Evolutionary conservation across 2,329 filamentous ascomycete genomes (phyloP), one percentile per base, ranked within the genome.

Genomic region (Arachnomyces sp.): DNA sequence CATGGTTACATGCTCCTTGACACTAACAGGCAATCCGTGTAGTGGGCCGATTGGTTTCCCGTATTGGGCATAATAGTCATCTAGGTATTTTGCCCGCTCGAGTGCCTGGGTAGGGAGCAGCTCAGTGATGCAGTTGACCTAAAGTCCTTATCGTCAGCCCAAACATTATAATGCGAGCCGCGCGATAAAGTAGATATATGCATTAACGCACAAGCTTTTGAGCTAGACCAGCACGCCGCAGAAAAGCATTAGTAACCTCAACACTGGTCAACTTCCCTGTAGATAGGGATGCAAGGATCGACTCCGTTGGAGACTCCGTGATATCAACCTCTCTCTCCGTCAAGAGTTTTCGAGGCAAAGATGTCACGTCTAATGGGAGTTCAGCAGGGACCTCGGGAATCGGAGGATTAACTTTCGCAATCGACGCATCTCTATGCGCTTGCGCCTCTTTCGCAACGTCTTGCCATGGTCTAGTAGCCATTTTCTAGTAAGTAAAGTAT

Each of bases 191-290:
- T 9, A 15, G 15, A n/a, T 63, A 51, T 7, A 68, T 53, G 13
- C 56, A 49, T 44, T 67, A 61, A 43, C 48, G 33, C 45, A 68
- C 65, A 35, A 73, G 57, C 48, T 64, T 66, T 45, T 74, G 71
- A 1, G 74, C 74, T 14, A 79, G 53, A 3, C 55, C 72, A 17
- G 76, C 76, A 31, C 76, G 61, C 33, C 72, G 61, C 32, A 78
- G 57, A 52, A 78, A 79, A 1, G 74, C 75, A 25, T 61, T 67
- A 2, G 64, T 67, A 7, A 78, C 70, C 12, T 61, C 54, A 1
- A 58, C 59, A 25, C 67, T 61, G 8, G 60, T 67, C 14, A 72
- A 49, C 38, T 65, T 56, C 6, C 67, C 67, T 5, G 56, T 60
- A 4, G 68, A 63, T 28, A 79, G 59, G 38, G 56, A 56, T 13